phyloP scores from a whole-genome alignment of 805 yeast species.

The Babjeviella inositovora region DNA sequence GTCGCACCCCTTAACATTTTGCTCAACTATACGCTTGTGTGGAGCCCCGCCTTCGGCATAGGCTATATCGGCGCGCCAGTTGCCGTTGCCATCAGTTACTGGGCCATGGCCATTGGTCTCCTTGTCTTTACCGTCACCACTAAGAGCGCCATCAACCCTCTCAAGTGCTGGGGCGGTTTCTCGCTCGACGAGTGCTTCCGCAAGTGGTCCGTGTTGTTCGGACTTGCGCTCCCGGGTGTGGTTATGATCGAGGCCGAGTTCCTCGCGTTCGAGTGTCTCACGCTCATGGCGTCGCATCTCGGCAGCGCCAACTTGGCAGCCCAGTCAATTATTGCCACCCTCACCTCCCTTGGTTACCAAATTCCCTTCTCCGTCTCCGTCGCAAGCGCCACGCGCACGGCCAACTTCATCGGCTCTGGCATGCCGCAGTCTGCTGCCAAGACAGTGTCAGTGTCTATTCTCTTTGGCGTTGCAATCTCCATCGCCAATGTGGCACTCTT shows the following conservation, averaged over 20 bases:
- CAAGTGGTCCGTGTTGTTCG: constrained; percentile 21
- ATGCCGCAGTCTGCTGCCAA: constrained; percentile 9
- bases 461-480: constrained; percentile 10
- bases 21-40: constrained; percentile 31
- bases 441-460: constrained; percentile 11
- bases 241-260: constrained; percentile 40
- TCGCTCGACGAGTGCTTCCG: constrained; percentile 4
- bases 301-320: constrained; percentile 40
- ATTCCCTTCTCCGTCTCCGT: constrained; percentile 43
- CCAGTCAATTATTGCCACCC: constrained; percentile 35
- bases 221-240: constrained; percentile 34
- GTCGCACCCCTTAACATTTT: constrained; percentile 29
- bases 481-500: no score
- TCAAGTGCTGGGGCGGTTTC: constrained; percentile 16
- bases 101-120: constrained; percentile 22
- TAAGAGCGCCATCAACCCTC: constrained; percentile 24
- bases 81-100: constrained; percentile 29
- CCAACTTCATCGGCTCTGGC: constrained; percentile 31
- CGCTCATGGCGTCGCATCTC: constrained; percentile 32
- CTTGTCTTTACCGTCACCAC: constrained; percentile 13
- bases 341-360: constrained; percentile 34
- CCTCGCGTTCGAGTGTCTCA: constrained; percentile 39
- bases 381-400: constrained; percentile 37
- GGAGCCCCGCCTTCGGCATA: constrained; percentile 23
- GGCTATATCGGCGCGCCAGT: constrained; percentile 42